Conservation (phyloP, 345 rosid species). For the Citrus trifoliata region DNA sequence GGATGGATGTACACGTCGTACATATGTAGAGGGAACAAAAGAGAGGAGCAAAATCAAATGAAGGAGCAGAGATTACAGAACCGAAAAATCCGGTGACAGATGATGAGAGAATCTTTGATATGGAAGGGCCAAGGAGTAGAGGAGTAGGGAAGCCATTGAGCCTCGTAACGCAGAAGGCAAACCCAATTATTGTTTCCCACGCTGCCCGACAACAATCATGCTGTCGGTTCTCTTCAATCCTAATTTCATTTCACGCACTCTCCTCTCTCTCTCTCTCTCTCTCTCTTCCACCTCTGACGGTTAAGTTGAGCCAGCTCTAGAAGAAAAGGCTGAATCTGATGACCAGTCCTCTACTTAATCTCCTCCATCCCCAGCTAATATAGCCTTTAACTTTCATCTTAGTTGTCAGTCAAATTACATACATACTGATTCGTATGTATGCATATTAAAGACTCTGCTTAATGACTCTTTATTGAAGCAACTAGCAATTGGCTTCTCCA, state of each 20-base stretch:
- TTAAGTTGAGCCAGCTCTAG: not conserved
- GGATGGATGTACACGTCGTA: too few relatives aligned
- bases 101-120: not conserved
- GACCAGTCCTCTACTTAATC: too few relatives aligned
- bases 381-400: too few relatives aligned
- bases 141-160: not conserved
- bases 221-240: slow-evolving; percentile 18
- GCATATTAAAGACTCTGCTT: too few relatives aligned
- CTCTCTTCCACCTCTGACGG: not conserved
- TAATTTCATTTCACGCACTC: not conserved
- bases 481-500: too few relatives aligned
- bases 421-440: too few relatives aligned
- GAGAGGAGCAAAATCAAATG: slow-evolving; percentile 11
- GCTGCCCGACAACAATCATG: slow-evolving; percentile 44
- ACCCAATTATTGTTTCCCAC: slow-evolving; percentile 42
- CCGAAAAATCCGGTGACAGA: slow-evolving; percentile 32
- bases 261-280: not conserved
- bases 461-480: too few relatives aligned
- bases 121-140: not conserved
- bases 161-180: slow-evolving; percentile 7
- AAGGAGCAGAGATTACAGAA: slow-evolving; percentile 19
- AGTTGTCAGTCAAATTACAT: too few relatives aligned
- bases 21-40: not conserved
- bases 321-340: not conserved
- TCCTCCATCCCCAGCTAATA: too few relatives aligned